Evolutionary conservation across 1,139 yeast species (phyloP).

Genomic region (Casaregolazyma lundiana): DNA sequence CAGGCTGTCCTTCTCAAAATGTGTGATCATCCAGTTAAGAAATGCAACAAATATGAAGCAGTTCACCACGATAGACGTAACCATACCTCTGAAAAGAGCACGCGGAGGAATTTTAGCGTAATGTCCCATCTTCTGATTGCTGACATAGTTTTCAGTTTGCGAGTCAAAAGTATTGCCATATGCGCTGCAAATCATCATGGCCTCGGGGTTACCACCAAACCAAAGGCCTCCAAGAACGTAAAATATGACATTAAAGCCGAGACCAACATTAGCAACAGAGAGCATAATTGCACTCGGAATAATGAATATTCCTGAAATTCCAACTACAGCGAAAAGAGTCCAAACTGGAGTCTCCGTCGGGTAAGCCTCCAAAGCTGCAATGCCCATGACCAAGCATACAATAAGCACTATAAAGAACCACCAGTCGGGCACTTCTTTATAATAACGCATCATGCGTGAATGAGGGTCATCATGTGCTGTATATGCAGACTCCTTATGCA

Average conservation of each 20-base stretch:
- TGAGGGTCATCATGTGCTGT: constrained; percentile 50
- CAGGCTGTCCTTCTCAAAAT: constrained; percentile 35
- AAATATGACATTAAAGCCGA: constrained; percentile 52
- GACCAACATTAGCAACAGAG: constrained; percentile 48
- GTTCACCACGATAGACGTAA: constrained; percentile 35
- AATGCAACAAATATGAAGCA: constrained; percentile 45
- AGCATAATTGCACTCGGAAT: constrained; percentile 45
- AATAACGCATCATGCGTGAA: constrained; percentile 48
- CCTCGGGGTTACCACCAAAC: constrained; percentile 57
- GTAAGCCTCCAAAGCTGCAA: constrained; percentile 35
- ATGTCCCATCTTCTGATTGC: constrained; percentile 50
- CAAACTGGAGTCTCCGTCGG: constrained; percentile 40
- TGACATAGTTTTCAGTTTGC: constrained; percentile 41
- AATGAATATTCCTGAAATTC: constrained; percentile 48
- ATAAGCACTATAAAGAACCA: constrained; percentile 43
- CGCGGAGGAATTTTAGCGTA: constrained; percentile 53
- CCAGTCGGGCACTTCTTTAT: constrained; percentile 54
- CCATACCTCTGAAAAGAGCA: constrained; percentile 51
- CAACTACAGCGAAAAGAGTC: constrained; percentile 53
- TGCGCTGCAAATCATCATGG: constrained; percentile 52
- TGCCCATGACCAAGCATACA: constrained; percentile 50
- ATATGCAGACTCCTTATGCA: constrained; percentile 28
- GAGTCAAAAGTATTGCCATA: constrained; percentile 59
- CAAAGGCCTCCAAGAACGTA: constrained; percentile 57
- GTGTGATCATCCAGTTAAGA: constrained; percentile 46